Conservation (phyloP, 2,329 filamentous ascomycete species). For the Exserohilum turcica region DNA sequence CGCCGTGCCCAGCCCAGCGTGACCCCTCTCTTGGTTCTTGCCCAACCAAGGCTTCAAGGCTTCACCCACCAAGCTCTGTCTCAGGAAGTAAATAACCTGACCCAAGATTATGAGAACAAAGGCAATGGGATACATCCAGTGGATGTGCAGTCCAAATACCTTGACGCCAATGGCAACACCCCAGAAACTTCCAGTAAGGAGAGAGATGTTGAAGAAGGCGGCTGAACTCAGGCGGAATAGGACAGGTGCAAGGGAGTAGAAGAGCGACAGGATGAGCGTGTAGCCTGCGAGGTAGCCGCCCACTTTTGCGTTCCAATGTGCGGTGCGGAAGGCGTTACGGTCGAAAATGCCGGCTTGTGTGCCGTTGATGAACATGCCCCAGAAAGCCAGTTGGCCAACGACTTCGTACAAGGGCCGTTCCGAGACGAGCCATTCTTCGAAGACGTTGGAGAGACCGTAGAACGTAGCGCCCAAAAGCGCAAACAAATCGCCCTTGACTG, state of each 20-base stretch:
- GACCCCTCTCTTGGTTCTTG: constrained; percentile 71
- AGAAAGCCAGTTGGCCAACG: constrained; percentile 85
- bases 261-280: constrained; percentile 79
- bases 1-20: constrained; percentile 38
- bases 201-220: constrained; percentile 94
- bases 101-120: constrained; percentile 92
- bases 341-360: constrained; percentile 92
- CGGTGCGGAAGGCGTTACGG: constrained; percentile 66
- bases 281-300: constrained; percentile 88
- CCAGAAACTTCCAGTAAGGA: constrained; percentile 97
- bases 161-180: constrained; percentile 88
- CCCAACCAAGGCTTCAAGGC: constrained; percentile 95
- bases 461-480: constrained; percentile 85
- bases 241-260: constrained; percentile 86
- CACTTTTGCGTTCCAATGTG: constrained; percentile 57
- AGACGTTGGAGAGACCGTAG: constrained; percentile 89
- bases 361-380: constrained; percentile 89
- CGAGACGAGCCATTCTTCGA: constrained; percentile 92
- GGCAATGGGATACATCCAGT: constrained; percentile 93
- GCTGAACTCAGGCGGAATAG: constrained; percentile 88
- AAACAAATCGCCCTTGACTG: constrained; percentile 91
- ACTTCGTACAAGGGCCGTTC: constrained; percentile 91
- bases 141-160: constrained; percentile 79
- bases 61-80: constrained; percentile 81
- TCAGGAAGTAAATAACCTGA: constrained; percentile 84